Conservation (phyloP, 768 basidiomycete species). For the Termitomyces sp. region DNA sequence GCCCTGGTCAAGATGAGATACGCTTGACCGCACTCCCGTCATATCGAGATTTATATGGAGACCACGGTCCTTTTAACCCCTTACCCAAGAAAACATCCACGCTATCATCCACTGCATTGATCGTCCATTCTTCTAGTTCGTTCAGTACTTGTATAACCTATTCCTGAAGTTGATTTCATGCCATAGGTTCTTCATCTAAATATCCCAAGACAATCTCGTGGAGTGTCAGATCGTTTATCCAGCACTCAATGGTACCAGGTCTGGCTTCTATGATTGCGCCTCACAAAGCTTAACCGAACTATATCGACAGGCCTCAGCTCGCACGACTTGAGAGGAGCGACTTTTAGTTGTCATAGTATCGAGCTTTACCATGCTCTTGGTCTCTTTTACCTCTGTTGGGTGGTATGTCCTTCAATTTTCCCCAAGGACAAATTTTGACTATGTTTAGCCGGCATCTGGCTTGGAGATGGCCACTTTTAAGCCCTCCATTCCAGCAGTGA, state of each 20-base stretch:
- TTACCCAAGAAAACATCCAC: neutral
- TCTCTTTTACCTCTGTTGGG: slow-evolving; percentile 1
- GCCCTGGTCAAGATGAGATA: no score
- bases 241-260: neutral
- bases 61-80: neutral
- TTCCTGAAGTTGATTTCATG: no score
- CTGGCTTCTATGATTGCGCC: neutral
- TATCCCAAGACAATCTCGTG: slow-evolving; percentile 1
- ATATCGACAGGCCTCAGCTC: no score
- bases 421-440: neutral
- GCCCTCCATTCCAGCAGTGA: neutral
- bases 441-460: neutral
- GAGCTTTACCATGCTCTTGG: slow-evolving; percentile 3
- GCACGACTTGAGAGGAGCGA: no score
- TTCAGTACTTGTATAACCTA: no score
- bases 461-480: neutral
- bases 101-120: neutral
- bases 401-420: neutral
- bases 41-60: neutral
- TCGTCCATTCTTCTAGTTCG: neutral
- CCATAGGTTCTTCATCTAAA: neutral
- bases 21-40: neutral
- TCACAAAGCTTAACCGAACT: neutral
- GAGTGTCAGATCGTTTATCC: neutral
- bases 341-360: slow-evolving; percentile 5